Evolutionary conservation across 129 eudicot genomes (phyloP), one percentile per base, ranked within the genome.

Genomic region (Tagetes erecta): DNA sequence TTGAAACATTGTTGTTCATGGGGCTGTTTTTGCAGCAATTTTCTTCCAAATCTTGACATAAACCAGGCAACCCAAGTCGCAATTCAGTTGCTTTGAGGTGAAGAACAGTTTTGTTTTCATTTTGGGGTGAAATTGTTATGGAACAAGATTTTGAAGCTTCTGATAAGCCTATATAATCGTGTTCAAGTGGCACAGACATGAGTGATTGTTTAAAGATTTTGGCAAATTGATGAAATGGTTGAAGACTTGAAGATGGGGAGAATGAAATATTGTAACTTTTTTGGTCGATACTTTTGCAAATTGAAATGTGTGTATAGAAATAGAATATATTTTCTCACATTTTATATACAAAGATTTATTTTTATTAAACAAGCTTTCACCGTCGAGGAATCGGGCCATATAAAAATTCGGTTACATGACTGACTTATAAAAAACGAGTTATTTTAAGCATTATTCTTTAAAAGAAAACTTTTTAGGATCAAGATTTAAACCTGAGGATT

Each of bases 41-140:
- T 50, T 73, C 85, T 30, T 77, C 81, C 57, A 69, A 66, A 46
- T 82, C 84, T 30, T 77, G 83, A 20, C 93, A 84, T 47, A 85
- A 88, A 46, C 99, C 99, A 72, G 99, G 99, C 57, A 91, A 83
- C 33, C 97, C 99, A 64, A 95, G 99, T 68, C 97, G 80, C 12
- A 95, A 83, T 82, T 95, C 96, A 39, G 99, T 95, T 72, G 86
- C 91, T 76, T 81, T 91, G 6, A 91, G 85, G 81, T 89, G 83
- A 31, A 90, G 78, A 76, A 53, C 58, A 44, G 7, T 80, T 10
- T 63, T 80, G 4, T 81, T 75, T 41, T 70, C 81, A 31, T 46
- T 30, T 70, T 82, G 84, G 6, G 81, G 40, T 68, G 47, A 36
- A 36, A 51, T 70, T 9, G 35, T 65, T 67, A 46, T 72, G 40